A percentile compares a stretch with the other conserved stretches of the same genome.
Conservation (phyloP, 768 basidiomycete species). For the Galerina marginata region DNA sequence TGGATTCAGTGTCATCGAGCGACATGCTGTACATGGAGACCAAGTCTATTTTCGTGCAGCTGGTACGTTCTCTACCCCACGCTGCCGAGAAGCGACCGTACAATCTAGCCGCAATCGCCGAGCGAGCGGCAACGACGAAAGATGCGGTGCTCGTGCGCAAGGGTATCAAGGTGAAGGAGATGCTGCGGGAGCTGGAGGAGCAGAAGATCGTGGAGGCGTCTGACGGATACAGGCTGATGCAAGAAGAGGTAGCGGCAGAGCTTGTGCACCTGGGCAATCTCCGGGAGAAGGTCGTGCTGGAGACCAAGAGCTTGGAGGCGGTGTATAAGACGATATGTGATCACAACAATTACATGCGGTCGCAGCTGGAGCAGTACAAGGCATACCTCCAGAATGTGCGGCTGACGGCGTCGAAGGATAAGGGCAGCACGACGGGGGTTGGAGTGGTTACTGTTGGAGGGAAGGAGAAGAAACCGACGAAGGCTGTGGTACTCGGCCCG, state of each 20-base stretch:
- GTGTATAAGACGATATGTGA: conserved; percentile 99
- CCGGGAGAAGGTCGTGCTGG: conserved; percentile 91
- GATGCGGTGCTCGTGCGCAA: conserved; percentile 94
- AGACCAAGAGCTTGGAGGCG: conserved; percentile 91
- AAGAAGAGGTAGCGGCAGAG: conserved; percentile 95
- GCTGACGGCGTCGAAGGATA: conserved; percentile 86
- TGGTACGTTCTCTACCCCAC: conserved; percentile 92
- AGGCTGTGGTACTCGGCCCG: conserved; percentile 89
- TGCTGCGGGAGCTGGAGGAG: conserved; percentile 95
- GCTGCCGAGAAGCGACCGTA: conserved; percentile 86
- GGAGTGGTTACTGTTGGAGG: conserved; percentile 96
- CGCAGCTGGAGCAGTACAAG: conserved; percentile 99
- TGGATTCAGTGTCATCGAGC: conserved; percentile 96
- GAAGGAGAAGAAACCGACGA: conserved; percentile 92
- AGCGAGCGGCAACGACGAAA: conserved; percentile 96
- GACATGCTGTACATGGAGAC: conserved; percentile 99
- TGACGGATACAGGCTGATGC: conserved; percentile 94
- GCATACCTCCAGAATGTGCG: conserved; percentile 98
- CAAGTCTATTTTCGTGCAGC: conserved; percentile 98
- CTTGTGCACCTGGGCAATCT: conserved; percentile 96
- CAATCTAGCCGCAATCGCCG: conserved; percentile 87
- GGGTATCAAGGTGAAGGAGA: conserved; percentile 99
- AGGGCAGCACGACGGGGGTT: conserved; percentile 84
- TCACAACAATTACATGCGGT: conserved; percentile 96
- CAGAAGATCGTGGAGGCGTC: conserved; percentile 78